These are phyloP conservation scores for Vairimorpha necatrix DNA, from an alignment of 371 early-diverging fungal genomes.

Conservation along the genomic window DNA sequence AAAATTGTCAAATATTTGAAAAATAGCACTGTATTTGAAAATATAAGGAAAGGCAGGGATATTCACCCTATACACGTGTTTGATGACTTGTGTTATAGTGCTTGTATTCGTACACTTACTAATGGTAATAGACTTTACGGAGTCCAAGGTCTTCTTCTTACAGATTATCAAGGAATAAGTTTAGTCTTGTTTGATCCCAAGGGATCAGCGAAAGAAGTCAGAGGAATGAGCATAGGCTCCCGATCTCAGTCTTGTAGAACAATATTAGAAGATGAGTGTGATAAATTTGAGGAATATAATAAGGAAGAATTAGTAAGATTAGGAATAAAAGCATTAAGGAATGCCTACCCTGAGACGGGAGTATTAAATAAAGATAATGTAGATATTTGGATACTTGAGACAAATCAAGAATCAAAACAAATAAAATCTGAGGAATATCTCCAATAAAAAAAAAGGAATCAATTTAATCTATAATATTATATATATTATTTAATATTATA, in stretches of 20 bases:
- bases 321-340: constrained; percentile 60
- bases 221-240: constrained; percentile 60
- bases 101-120: constrained; percentile 31
- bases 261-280: constrained; percentile 55
- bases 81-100: constrained; percentile 48
- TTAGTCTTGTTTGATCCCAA: constrained; percentile 60
- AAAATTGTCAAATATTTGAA: constrained; percentile 59
- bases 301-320: constrained; percentile 51
- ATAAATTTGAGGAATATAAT: constrained; percentile 31
- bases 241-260: constrained; percentile 64
- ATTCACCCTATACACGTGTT: constrained; percentile 53
- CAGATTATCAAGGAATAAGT: constrained; percentile 53
- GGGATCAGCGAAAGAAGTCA: constrained; percentile 43
- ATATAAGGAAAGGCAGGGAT: constrained; percentile 45
- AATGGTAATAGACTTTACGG: constrained; percentile 56
- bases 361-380: constrained; percentile 36
- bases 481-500: not conserved
- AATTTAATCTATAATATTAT: not conserved
- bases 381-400: constrained; percentile 47
- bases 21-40: constrained; percentile 48
- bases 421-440: constrained; percentile 30
- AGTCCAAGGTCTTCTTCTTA: constrained; percentile 54
- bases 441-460: constrained; percentile 22
- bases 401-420: not conserved
- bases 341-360: constrained; percentile 56